These are phyloP conservation scores for Aspergillus cavernicola DNA, from an alignment of 495 filamentous ascomycete species.

Conservation along the genomic window DNA sequence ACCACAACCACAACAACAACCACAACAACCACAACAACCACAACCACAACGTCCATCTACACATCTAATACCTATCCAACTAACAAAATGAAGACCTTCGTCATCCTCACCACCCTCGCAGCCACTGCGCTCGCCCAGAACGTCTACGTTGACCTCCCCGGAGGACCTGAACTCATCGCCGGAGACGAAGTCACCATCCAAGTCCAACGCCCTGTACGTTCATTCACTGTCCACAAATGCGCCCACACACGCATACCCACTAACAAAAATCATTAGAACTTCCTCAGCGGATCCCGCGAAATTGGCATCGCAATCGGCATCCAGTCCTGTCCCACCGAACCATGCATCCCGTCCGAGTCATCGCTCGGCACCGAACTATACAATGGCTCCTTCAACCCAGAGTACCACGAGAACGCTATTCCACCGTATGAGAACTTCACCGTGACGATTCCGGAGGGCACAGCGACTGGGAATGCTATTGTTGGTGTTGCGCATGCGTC, in stretches of 20 bases:
- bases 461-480: slow-evolving; percentile 20
- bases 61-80: too few species aligned
- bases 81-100: too few species aligned
- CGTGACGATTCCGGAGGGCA: slow-evolving; percentile 23
- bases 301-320: slow-evolving; percentile 35
- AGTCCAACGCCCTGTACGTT: background rate
- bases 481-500: slow-evolving; percentile 34
- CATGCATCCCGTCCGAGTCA: slow-evolving; percentile 21
- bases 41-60: too few species aligned
- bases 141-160: too few species aligned
- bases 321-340: slow-evolving; percentile 18
- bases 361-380: slow-evolving; percentile 30
- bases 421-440: slow-evolving; percentile 40
- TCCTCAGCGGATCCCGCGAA: slow-evolving; percentile 27
- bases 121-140: too few species aligned
- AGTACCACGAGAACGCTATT: slow-evolving; percentile 23
- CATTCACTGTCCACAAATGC: background rate
- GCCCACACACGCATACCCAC: too few species aligned
- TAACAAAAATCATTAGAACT: slow-evolving; percentile 20
- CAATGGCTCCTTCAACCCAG: slow-evolving; percentile 29
- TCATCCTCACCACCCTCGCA: too few species aligned
- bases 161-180: too few species aligned
- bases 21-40: too few species aligned
- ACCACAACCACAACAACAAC: too few species aligned
- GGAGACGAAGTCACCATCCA: background rate